phyloP scores from a whole-genome alignment of 371 early-diverging fungal species.

The Mucor circinelloides region DNA sequence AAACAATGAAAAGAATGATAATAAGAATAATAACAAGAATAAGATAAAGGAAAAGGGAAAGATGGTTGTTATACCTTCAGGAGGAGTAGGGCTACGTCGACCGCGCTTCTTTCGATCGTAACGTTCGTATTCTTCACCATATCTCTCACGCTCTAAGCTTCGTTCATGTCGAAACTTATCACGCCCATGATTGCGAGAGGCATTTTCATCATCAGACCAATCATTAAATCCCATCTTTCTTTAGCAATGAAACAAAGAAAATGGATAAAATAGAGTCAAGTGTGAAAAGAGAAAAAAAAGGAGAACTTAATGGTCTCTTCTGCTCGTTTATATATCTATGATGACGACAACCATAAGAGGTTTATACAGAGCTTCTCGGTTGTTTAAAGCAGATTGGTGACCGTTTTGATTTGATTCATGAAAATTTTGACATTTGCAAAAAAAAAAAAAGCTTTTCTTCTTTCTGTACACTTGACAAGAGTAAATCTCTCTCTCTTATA shows the following conservation, averaged over 20 bases:
- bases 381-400: background rate
- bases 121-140: slow-evolving; percentile 57
- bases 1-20: background rate
- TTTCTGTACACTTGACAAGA: background rate
- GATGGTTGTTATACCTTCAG: slow-evolving; percentile 42
- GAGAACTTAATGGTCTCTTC: background rate
- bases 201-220: slow-evolving; percentile 60
- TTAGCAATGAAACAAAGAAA: background rate
- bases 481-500: background rate
- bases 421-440: background rate
- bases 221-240: slow-evolving; percentile 10
- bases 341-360: background rate
- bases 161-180: slow-evolving; percentile 77
- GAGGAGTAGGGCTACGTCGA: slow-evolving; percentile 49
- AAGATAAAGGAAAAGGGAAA: background rate
- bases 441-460: background rate
- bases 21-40: slow-evolving; percentile 2
- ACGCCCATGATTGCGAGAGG: slow-evolving; percentile 52
- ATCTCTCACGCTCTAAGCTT: slow-evolving; percentile 69
- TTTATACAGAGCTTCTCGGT: background rate
- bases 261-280: background rate
- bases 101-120: slow-evolving; percentile 46
- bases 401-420: background rate
- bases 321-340: background rate
- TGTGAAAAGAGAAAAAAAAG: slow-evolving; percentile 1